phyloP scores from a whole-genome alignment of 805 yeast genomes.

The Wickerhamiella hasegawae region DNA sequence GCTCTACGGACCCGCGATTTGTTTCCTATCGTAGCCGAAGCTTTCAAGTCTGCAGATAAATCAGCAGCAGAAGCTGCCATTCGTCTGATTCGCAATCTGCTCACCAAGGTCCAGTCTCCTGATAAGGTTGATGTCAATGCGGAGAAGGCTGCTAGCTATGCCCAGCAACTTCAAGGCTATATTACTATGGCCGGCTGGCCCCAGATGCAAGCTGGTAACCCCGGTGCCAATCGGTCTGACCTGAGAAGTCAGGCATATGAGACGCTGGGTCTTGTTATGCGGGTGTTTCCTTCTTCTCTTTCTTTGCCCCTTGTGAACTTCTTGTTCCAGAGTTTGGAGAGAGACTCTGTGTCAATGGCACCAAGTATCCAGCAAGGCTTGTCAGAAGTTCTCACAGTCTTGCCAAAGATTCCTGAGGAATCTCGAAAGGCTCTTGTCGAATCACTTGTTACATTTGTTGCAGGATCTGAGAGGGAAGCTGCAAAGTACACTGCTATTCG shows the following conservation, averaged over 20 bases:
- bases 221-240: not conserved
- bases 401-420: constrained; percentile 20
- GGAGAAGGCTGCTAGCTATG: not conserved
- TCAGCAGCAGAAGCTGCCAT: not conserved
- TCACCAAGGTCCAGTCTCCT: not conserved
- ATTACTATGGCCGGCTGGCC: constrained; percentile 23
- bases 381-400: constrained; percentile 37
- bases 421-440: constrained; percentile 30
- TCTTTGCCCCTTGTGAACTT: constrained; percentile 42
- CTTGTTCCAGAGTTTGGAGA: constrained; percentile 50
- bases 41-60: not conserved
- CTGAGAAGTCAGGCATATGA: constrained; percentile 32
- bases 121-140: not conserved
- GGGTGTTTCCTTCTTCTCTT: constrained; percentile 28
- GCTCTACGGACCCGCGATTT: not conserved
- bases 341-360: constrained; percentile 47
- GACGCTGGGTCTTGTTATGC: constrained; percentile 52
- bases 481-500: constrained; percentile 51
- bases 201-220: constrained; percentile 1
- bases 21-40: not conserved
- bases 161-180: constrained; percentile 6
- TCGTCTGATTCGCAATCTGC: not conserved
- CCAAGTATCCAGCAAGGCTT: constrained; percentile 58
- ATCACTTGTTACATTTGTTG: constrained; percentile 24
- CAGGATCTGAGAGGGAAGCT: constrained; percentile 27